Evolutionary conservation across 345 rosid species (phyloP), one percentile per base, ranked within the genome.

Genomic region (Salix viminalis): DNA sequence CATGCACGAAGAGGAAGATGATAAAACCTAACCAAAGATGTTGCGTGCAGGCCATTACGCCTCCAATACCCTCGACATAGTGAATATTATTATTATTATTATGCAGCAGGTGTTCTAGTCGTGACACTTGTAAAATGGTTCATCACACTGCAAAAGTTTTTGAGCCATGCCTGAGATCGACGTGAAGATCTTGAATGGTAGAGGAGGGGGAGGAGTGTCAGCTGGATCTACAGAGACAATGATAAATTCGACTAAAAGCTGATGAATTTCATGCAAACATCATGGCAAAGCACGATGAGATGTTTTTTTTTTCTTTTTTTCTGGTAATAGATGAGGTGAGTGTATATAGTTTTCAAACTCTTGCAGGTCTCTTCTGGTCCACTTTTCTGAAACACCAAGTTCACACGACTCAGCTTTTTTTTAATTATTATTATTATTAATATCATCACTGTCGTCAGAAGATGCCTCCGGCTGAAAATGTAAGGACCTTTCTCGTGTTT

Each of bases 251-350:
- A 26, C 4, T 65, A 15, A 9, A 79, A 81, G 65, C 41, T 60
- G 74, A 39, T 77, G 83, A 82, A 77, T 77, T 81, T 82, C 80
- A 85, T 79, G 86, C 75, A 79, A 79, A 54, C 85, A 87, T 84
- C 85, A 85, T 87, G 80, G 77, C 84, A 23, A 7, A 71, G 74
- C 72, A 82, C 73, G 73, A 84, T 84, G 83, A 73, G 82, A 84
- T 75, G 84, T 34, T 34, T 34, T 34, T 28, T 34, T 5, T 34
- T 5, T 34, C 6, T 5, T 34, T 34, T 32, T 34, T 34, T 34
- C 37, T 34, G 37, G 37, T 34, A 34, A 34, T 34, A 34, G 37
- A 34, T 34, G 37, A 34, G 37, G 6, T 34, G 37, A 34, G 37
- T 75, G 0, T 75, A 0, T 72, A 77, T 78, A 34, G 81, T 72